phyloP scores from a whole-genome alignment of 164 flowering plant species.

The Macadamia integrifolia region DNA sequence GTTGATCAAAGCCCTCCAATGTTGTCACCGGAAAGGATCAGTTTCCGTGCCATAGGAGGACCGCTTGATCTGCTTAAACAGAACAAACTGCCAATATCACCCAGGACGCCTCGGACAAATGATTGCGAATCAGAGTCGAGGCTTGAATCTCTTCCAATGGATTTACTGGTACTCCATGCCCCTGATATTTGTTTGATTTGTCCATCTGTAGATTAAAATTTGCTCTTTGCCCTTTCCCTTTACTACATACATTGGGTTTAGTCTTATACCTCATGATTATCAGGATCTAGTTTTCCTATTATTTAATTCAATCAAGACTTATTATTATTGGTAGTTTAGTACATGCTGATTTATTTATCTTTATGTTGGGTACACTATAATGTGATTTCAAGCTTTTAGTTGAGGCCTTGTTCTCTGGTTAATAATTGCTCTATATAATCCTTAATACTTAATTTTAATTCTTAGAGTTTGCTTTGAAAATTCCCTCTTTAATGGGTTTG shows the following conservation, averaged over 20 bases:
- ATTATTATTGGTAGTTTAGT: neutral
- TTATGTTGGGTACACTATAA: neutral
- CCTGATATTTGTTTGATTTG: neutral
- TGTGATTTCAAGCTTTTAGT: neutral
- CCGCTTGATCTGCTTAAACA: conserved; percentile 25
- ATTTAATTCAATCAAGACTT: neutral
- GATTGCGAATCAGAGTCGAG: conserved; percentile 54
- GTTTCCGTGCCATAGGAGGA: conserved; percentile 15
- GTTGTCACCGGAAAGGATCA: conserved; percentile 44
- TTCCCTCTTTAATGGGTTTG: neutral
- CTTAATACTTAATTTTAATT: too few species aligned
- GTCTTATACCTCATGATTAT: too few species aligned
- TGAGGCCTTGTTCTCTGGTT: neutral
- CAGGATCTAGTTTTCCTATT: too few species aligned
- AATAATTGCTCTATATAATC: neutral
- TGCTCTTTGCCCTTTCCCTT: neutral
- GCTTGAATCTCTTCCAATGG: conserved; percentile 94
- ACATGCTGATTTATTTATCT: neutral
- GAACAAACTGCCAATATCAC: conserved; percentile 46
- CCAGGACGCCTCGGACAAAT: conserved; percentile 53
- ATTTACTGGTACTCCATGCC: conserved; percentile 57
- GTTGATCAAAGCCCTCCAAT: conserved; percentile 31
- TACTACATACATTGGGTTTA: neutral
- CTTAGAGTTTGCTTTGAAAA: too few species aligned
- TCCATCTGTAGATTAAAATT: neutral